Conservation (phyloP, 352 stramenopile species). For the Saprolegnia parasitica region DNA sequence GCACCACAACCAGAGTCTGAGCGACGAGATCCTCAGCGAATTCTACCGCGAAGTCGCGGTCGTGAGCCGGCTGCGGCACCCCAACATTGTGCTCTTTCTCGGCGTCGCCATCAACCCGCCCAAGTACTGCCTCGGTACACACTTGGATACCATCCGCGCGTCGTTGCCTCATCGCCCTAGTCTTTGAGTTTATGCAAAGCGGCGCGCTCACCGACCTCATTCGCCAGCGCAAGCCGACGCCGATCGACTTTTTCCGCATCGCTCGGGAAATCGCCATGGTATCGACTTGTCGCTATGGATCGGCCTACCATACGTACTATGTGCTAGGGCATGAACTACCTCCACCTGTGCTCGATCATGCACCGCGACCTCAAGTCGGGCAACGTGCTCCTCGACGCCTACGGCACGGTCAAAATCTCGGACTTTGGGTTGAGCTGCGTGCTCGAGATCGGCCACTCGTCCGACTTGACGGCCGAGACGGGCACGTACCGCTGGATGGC, state of each 20-base stretch:
- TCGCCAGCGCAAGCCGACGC: slow-evolving; percentile 44
- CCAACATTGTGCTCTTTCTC: slow-evolving; percentile 84
- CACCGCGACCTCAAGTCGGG: slow-evolving; percentile 96
- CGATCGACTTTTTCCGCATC: slow-evolving; percentile 78
- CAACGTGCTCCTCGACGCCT: slow-evolving; percentile 86
- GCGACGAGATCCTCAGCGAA: slow-evolving; percentile 76
- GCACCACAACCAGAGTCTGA: slow-evolving; percentile 53
- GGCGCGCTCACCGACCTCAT: slow-evolving; percentile 83
- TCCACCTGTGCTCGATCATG: slow-evolving; percentile 91
- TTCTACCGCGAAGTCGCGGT: slow-evolving; percentile 82
- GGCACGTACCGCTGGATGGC: slow-evolving; percentile 94
- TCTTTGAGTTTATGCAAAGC: slow-evolving; percentile 87
- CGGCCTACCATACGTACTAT: no score
- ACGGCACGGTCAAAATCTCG: slow-evolving; percentile 83
- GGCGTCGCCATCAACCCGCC: slow-evolving; percentile 69
- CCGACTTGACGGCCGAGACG: slow-evolving; percentile 80
- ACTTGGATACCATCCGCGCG: no score
- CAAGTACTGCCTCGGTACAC: slow-evolving; percentile 76
- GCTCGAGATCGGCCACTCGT: slow-evolving; percentile 59
- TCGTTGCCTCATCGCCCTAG: no score
- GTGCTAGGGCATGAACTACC: slow-evolving; percentile 87
- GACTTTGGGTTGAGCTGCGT: slow-evolving; percentile 85
- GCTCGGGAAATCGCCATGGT: slow-evolving; percentile 77
- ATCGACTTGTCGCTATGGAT: slow-evolving; percentile 14
- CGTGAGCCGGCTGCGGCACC: slow-evolving; percentile 78